phyloP scores from a whole-genome alignment of 352 stramenopile genomes.

The Pythium insidiosum region DNA sequence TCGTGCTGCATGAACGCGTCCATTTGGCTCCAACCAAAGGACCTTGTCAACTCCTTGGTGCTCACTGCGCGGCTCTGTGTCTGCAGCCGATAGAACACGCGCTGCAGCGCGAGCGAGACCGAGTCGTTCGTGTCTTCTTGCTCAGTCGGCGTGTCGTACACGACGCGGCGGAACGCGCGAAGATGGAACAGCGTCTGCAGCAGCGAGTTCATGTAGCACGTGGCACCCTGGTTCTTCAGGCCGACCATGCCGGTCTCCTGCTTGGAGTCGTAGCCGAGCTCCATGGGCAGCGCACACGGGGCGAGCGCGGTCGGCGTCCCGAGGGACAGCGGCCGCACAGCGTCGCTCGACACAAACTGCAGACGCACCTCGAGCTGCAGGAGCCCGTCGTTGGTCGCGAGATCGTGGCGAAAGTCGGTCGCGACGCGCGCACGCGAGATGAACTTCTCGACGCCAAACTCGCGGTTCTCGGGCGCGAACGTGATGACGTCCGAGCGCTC shows the following conservation, averaged over 20 bases:
- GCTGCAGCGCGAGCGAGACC: constrained; percentile 74
- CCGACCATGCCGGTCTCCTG: constrained; percentile 83
- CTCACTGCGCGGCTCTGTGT: constrained; percentile 68
- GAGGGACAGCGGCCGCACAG: constrained; percentile 8
- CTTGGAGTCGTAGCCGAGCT: constrained; percentile 63
- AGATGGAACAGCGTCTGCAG: constrained; percentile 90
- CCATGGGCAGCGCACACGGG: constrained; percentile 1
- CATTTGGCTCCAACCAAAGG: constrained; percentile 89
- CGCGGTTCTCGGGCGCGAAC: constrained; percentile 37
- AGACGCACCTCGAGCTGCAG: constrained; percentile 44
- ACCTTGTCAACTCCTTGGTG: constrained; percentile 89
- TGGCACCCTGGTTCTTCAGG: constrained; percentile 87
- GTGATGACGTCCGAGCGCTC: constrained; percentile 28
- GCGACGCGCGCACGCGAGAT: constrained; percentile 32
- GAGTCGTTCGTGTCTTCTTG: constrained; percentile 80
- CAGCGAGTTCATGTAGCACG: constrained; percentile 93
- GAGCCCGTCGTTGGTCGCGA: constrained; percentile 33
- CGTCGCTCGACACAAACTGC: constrained; percentile 18
- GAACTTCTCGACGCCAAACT: constrained; percentile 55
- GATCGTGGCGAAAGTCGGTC: constrained; percentile 30
- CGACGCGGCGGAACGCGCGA: constrained; percentile 72
- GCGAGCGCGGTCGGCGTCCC: background rate
- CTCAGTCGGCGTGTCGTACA: constrained; percentile 74
- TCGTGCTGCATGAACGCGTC: constrained; percentile 93
- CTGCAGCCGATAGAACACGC: constrained; percentile 82